phyloP scores from a whole-genome alignment of 2,329 filamentous ascomycete genomes.

The Sclerotinia subarctica region DNA sequence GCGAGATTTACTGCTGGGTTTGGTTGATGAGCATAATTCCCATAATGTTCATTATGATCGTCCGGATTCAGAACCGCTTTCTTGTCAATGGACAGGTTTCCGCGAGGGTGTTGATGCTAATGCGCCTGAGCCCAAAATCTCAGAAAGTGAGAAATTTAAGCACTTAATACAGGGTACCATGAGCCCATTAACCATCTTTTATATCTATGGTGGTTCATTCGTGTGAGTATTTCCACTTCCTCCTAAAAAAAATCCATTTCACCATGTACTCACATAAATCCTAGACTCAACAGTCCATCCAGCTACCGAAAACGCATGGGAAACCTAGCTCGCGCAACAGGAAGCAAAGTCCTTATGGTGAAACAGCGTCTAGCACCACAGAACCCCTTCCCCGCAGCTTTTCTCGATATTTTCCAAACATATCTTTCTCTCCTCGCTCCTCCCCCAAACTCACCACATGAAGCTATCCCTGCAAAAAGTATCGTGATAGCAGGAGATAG shows the following conservation, averaged over 20 bases:
- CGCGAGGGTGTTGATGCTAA: not conserved
- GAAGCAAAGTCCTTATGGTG: not conserved
- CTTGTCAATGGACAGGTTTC: not conserved
- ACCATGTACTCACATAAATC: not conserved
- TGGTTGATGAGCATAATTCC: not conserved
- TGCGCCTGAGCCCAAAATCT: not conserved
- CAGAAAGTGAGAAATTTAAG: not conserved
- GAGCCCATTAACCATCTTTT: not conserved
- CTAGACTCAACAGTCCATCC: not conserved
- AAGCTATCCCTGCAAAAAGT: not conserved
- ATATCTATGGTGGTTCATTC: not conserved
- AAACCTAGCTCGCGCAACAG: not conserved
- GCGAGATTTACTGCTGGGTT: not conserved
- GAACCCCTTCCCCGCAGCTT: constrained; percentile 7
- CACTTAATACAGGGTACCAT: not conserved
- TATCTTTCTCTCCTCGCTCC: constrained; percentile 6
- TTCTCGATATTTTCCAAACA: constrained; percentile 1
- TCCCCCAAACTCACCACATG: not conserved
- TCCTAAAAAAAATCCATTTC: not conserved
- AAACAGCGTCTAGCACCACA: constrained; percentile 5
- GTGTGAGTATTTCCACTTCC: not conserved
- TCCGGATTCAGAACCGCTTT: not conserved
- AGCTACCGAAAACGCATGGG: not conserved
- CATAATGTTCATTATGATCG: constrained; percentile 5
- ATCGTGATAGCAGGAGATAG: constrained; percentile 7